phyloP scores from a whole-genome alignment of 352 stramenopile species.

The Phytopythium aichiense region DNA sequence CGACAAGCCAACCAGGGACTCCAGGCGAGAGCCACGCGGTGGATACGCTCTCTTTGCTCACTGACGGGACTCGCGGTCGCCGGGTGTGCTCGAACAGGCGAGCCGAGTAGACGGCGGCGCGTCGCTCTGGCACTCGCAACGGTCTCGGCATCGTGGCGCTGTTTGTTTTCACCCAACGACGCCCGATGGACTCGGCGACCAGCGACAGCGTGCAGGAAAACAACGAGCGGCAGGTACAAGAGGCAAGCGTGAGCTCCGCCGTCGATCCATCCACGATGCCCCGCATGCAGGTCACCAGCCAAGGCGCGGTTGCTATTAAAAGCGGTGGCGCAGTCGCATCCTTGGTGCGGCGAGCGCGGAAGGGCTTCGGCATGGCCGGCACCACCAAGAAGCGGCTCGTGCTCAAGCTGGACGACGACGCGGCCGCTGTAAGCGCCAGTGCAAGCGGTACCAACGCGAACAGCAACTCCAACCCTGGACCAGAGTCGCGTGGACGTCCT shows the following conservation, averaged over 20 bases:
- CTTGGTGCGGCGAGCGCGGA: neutral
- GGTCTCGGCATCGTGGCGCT: neutral
- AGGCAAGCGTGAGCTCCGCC: neutral
- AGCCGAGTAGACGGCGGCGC: slow-evolving; percentile 8
- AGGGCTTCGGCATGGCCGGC: slow-evolving; percentile 5
- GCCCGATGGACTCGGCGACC: neutral
- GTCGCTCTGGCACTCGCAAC: slow-evolving; percentile 5
- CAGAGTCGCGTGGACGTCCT: neutral
- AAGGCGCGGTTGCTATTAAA: neutral
- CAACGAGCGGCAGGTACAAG: neutral
- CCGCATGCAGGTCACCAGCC: neutral
- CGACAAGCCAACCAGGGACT: neutral
- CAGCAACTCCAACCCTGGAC: neutral
- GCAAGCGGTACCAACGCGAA: neutral
- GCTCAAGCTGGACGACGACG: neutral
- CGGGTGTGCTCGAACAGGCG: slow-evolving; percentile 1
- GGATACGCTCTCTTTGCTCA: neutral
- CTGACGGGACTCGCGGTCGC: neutral
- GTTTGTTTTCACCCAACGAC: neutral
- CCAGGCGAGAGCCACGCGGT: neutral
- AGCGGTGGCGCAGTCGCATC: neutral
- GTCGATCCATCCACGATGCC: neutral
- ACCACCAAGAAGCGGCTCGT: slow-evolving; percentile 14
- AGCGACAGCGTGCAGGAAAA: neutral
- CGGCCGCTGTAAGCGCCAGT: neutral